Evolutionary conservation across 768 basidiomycete genomes (phyloP).

Genomic region (Kwoniella botswanensis): DNA sequence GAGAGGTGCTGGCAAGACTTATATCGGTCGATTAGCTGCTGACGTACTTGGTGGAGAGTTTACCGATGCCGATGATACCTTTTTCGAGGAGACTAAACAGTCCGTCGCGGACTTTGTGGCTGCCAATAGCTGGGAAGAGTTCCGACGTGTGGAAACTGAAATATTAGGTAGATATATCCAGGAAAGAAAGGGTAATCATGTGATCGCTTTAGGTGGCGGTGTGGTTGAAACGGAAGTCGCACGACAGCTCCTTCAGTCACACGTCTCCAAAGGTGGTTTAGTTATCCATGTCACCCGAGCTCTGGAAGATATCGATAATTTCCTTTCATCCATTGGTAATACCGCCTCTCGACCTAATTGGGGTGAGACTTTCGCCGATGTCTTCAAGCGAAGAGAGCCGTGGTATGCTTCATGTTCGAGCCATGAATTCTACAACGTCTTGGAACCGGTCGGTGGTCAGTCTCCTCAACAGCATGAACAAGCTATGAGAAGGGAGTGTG

Average conservation of each 20-base stretch:
- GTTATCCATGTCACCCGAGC: slow-evolving; percentile 86
- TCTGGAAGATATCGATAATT: slow-evolving; percentile 77
- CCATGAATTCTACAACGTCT: slow-evolving; percentile 81
- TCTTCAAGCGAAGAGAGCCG: slow-evolving; percentile 78
- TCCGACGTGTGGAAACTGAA: slow-evolving; percentile 77
- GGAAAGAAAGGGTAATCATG: slow-evolving; percentile 66
- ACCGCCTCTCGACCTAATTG: slow-evolving; percentile 85
- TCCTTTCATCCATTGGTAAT: slow-evolving; percentile 65
- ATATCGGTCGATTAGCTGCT: slow-evolving; percentile 79
- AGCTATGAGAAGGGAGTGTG: slow-evolving; percentile 65
- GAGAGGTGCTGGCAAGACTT: slow-evolving; percentile 95
- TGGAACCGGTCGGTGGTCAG: slow-evolving; percentile 44
- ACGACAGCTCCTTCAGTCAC: slow-evolving; percentile 72
- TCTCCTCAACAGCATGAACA: slow-evolving; percentile 59
- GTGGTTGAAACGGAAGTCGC: slow-evolving; percentile 85
- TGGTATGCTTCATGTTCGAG: slow-evolving; percentile 84
- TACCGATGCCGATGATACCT: slow-evolving; percentile 83
- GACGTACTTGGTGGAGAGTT: slow-evolving; percentile 72
- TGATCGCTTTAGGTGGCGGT: slow-evolving; percentile 92
- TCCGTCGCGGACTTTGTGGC: slow-evolving; percentile 77
- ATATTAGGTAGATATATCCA: slow-evolving; percentile 72
- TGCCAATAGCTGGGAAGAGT: slow-evolving; percentile 84
- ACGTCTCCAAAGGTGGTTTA: slow-evolving; percentile 67
- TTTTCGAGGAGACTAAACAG: slow-evolving; percentile 68
- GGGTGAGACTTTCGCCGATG: slow-evolving; percentile 81